phyloP scores from a whole-genome alignment of 2,329 filamentous ascomycete species.

The Ceratocystis diversiconidia region DNA sequence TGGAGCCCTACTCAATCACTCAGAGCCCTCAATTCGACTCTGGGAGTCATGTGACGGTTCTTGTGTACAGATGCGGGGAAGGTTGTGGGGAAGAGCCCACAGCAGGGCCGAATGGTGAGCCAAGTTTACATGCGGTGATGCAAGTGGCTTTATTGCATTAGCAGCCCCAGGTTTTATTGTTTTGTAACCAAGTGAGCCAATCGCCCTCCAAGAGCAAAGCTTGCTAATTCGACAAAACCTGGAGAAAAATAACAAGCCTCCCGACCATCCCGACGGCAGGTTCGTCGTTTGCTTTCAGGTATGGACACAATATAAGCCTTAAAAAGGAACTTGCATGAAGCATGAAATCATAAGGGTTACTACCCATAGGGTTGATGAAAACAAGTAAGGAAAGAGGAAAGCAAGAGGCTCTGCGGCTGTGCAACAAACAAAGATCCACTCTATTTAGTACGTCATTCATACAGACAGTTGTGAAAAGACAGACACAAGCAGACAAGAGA shows the following conservation, averaged over 20 bases:
- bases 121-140: neutral
- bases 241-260: neutral
- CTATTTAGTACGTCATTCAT: neutral
- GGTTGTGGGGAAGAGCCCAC: neutral
- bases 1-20: neutral
- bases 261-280: neutral
- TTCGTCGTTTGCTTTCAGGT: no score
- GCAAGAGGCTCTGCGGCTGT: constrained; percentile 8
- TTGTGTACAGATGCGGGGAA: neutral
- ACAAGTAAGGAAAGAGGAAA: neutral
- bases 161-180: neutral
- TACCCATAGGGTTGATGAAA: neutral
- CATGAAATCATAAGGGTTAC: neutral
- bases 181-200: neutral
- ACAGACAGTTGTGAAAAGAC: neutral
- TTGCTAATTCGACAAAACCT: neutral
- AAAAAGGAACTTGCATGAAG: no score
- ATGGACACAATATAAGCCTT: no score
- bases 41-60: neutral
- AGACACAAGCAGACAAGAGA: neutral
- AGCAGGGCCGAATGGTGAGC: constrained; percentile 1
- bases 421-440: neutral
- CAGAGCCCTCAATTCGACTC: neutral
- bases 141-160: neutral
- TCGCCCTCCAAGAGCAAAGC: neutral